Conservation (phyloP, 140 eudicot species). For the Senecio squalidus region DNA sequence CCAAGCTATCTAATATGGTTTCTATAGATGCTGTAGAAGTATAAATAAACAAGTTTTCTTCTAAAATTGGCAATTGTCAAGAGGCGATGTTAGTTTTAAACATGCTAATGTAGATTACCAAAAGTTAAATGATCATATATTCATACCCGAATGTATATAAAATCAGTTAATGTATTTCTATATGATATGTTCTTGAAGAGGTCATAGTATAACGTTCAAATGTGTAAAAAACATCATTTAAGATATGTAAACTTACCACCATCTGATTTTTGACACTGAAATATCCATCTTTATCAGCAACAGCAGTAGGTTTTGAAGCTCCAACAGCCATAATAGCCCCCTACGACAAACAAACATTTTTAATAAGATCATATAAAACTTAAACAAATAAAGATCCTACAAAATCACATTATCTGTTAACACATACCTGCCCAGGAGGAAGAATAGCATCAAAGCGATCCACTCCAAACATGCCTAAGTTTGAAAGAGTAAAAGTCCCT, state of each 20-base stretch:
- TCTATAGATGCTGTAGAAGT: background rate
- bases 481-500: conserved; percentile 93
- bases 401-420: background rate
- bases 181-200: background rate
- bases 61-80: too few relatives aligned
- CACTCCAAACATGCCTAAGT: conserved; percentile 99
- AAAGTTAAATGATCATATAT: too few relatives aligned
- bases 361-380: conserved; percentile 11
- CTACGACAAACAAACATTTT: conserved; percentile 29
- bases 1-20: too few relatives aligned
- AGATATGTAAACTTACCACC: conserved; percentile 52
- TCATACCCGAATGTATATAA: background rate
- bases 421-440: conserved; percentile 93
- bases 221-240: background rate
- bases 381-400: background rate
- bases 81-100: too few relatives aligned
- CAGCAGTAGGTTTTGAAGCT: conserved; percentile 89
- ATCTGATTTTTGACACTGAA: conserved; percentile 84
- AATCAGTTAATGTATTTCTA: background rate
- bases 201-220: background rate
- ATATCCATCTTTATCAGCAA: conserved; percentile 77
- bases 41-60: too few relatives aligned
- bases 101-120: too few relatives aligned
- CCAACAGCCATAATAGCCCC: conserved; percentile 99
- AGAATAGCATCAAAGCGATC: conserved; percentile 95